Evolutionary conservation across 305 asterid species (phyloP).

Genomic region (Fraxinus floribunda): DNA sequence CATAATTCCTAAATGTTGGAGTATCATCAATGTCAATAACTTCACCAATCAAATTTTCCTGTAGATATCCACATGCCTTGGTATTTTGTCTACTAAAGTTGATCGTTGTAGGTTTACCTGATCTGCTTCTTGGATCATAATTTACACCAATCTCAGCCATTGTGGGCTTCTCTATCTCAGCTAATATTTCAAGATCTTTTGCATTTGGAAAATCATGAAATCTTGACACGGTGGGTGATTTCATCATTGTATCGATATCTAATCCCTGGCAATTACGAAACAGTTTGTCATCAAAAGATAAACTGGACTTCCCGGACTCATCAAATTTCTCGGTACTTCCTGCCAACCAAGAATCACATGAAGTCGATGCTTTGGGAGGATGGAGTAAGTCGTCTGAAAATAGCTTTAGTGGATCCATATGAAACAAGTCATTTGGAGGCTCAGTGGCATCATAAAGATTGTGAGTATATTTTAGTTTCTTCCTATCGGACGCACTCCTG

Average conservation of each 20-base stretch:
- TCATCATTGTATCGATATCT: slow-evolving; percentile 35
- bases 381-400: slow-evolving; percentile 40
- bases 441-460: slow-evolving; percentile 30
- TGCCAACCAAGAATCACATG: slow-evolving; percentile 48
- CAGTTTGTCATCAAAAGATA: slow-evolving; percentile 42
- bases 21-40: slow-evolving; percentile 58
- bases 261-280: slow-evolving; percentile 29
- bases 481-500: slow-evolving; percentile 45
- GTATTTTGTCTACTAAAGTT: slow-evolving; percentile 31
- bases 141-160: slow-evolving; percentile 34
- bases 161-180: slow-evolving; percentile 37
- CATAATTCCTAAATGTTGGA: slow-evolving; percentile 36
- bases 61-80: slow-evolving; percentile 40
- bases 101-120: slow-evolving; percentile 31
- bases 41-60: slow-evolving; percentile 63
- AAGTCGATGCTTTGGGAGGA: slow-evolving; percentile 41
- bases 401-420: slow-evolving; percentile 40
- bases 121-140: slow-evolving; percentile 44
- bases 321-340: slow-evolving; percentile 37
- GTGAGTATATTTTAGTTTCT: slow-evolving; percentile 52
- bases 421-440: slow-evolving; percentile 41
- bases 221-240: slow-evolving; percentile 36
- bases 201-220: slow-evolving; percentile 40
- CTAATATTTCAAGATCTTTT: slow-evolving; percentile 41
- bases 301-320: slow-evolving; percentile 42